phyloP scores from a whole-genome alignment of 2,329 filamentous ascomycete genomes.

The Madurella fahalii region DNA sequence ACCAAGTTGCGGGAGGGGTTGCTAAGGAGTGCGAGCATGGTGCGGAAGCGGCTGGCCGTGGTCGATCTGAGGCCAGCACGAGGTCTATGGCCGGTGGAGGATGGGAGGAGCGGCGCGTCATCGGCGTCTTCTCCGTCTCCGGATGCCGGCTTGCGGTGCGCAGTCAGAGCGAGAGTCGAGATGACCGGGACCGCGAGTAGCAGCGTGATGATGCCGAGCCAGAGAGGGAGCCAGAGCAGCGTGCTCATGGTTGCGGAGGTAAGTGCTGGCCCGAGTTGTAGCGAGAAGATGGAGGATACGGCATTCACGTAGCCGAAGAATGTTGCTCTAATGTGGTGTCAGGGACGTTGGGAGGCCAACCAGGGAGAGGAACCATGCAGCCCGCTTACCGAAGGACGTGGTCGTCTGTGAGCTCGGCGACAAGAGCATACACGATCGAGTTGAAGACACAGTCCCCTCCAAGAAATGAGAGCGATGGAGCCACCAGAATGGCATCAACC shows the following conservation, averaged over 20 bases:
- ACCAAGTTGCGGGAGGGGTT: conserved; percentile 35
- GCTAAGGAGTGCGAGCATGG: conserved; percentile 23
- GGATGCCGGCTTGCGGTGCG: neutral
- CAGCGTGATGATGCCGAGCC: conserved; percentile 37
- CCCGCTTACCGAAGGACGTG: conserved; percentile 33
- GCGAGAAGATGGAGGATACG: conserved; percentile 43
- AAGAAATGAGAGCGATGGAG: conserved; percentile 41
- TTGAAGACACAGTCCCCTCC: conserved; percentile 50
- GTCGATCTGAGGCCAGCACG: conserved; percentile 31
- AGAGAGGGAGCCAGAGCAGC: conserved; percentile 42
- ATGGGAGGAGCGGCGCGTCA: conserved; percentile 31
- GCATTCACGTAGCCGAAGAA: conserved; percentile 51
- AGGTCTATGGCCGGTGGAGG: conserved; percentile 7
- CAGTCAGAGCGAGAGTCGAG: conserved; percentile 26
- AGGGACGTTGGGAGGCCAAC: neutral
- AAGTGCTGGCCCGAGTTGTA: conserved; percentile 42
- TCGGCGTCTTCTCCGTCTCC: conserved; percentile 36
- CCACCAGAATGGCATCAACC: conserved; percentile 37
- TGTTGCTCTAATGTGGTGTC: conserved; percentile 35
- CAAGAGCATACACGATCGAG: conserved; percentile 45
- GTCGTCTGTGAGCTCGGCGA: conserved; percentile 42
- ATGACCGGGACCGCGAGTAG: conserved; percentile 33
- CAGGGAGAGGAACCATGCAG: neutral
- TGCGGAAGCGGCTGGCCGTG: conserved; percentile 28
- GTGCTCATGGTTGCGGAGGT: conserved; percentile 44